Evolutionary conservation across 495 filamentous ascomycete genomes (phyloP), one percentile per base, ranked within the genome.

Genomic region (Lasiosphaeria ovina): DNA sequence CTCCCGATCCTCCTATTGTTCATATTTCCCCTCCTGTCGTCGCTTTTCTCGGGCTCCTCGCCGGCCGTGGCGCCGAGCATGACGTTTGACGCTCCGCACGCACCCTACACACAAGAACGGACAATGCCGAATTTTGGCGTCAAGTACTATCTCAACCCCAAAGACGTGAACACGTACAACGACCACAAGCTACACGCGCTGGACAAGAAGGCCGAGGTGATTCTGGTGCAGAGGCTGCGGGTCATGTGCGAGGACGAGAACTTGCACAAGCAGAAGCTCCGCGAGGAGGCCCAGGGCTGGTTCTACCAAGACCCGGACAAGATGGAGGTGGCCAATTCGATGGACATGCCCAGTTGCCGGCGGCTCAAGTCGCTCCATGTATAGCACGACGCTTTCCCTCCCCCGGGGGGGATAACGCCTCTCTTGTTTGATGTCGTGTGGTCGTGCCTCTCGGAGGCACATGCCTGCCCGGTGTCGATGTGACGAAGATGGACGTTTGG

Each of bases 1-100:
- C 79, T 98, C 3, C 94, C 93, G 24, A 85, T 98, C 54, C 78
- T 97, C 32, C 76, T 97, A 45, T 86, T 98, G 59, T 93, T 98
- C 72, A 69, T 97, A 48, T 83, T 98, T 57, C 94, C 94, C 1
- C 78, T 97, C 3, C 79, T 98, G 44, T 89, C 90, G 7, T 89
- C 87, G 7, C 74, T 96, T 24, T 92, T 97, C 70, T 85, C 84
- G 35, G 84, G 84, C 55, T 69, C 85, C 2, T 72, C 77, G 45
- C 79, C 83, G n/a, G 56, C 81, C 3, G 84, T 85, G 24, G 24
- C 24, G 6, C 92, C 93, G 5, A 74, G 78, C 7, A 86, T 91
- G 72, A 82, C 84, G 56, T 92, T 92, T 66, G 87, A 93, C 67
- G 72, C 76, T 11, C 78, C 88, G 0, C 65, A 78, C 11, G 80